Evolutionary conservation across 306 rosid genomes (phyloP).

Genomic region (Vicia villosa): DNA sequence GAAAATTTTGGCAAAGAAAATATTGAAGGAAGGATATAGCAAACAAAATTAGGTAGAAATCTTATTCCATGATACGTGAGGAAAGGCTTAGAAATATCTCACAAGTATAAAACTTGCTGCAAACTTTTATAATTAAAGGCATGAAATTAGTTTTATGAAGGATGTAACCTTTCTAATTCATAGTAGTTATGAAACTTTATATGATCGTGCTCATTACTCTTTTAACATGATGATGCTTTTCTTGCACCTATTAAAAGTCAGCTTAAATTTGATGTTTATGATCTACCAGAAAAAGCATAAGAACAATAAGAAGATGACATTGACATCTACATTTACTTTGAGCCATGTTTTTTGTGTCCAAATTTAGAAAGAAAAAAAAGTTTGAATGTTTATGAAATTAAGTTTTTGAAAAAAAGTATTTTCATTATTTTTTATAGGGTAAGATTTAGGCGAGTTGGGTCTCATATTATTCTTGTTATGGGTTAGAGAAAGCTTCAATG

Average conservation of each 20-base stretch:
- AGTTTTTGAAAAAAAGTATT: no score
- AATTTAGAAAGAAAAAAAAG: no score
- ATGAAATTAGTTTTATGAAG: not conserved
- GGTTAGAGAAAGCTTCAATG: no score
- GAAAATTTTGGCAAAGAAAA: not conserved
- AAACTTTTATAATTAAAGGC: not conserved
- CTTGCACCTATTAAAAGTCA: slow-evolving; percentile 35
- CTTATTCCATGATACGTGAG: no score
- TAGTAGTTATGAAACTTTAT: not conserved
- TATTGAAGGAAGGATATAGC: no score
- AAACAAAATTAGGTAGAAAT: not conserved
- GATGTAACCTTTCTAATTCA: not conserved
- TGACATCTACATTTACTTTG: not conserved
- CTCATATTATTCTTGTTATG: no score
- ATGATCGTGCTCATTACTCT: slow-evolving; percentile 34
- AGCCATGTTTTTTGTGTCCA: no score
- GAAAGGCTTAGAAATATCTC: not conserved
- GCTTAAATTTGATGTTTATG: slow-evolving; percentile 23
- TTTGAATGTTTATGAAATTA: no score
- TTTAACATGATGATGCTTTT: slow-evolving; percentile 40
- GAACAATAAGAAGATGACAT: not conserved
- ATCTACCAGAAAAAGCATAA: slow-evolving; percentile 6
- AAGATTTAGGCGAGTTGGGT: no score
- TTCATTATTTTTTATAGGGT: no score
- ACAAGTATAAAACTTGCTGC: not conserved